Evolutionary conservation across 306 rosid species (phyloP).

Genomic region (Cucurbita argyrosperma): DNA sequence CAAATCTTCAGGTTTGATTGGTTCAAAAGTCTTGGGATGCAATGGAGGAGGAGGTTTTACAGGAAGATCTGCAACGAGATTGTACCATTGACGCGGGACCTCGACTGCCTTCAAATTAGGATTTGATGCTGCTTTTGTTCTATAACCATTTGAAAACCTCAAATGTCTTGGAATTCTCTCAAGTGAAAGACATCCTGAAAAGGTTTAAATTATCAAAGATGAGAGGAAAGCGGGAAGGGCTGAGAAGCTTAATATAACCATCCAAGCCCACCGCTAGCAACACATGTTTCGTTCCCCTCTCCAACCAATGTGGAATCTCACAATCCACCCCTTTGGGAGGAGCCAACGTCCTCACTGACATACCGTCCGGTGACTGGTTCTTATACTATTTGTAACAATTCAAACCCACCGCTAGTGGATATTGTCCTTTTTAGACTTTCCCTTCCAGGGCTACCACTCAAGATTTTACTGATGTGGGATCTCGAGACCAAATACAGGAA

Average conservation of each 20-base stretch:
- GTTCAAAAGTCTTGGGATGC: conserved; percentile 63
- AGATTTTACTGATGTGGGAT: no score
- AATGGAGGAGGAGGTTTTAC: conserved; percentile 79
- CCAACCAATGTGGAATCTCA: no score
- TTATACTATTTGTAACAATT: no score
- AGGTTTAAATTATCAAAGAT: neutral
- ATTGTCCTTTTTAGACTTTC: no score
- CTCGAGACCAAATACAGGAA: neutral
- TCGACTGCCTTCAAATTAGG: conserved; percentile 23
- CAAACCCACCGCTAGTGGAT: no score
- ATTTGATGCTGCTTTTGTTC: conserved; percentile 43
- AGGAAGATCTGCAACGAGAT: conserved; percentile 77
- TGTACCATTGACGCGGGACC: conserved; percentile 74
- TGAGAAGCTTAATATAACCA: no score
- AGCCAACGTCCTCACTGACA: no score
- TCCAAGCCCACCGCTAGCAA: no score
- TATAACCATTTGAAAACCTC: conserved; percentile 33
- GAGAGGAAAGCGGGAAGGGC: neutral
- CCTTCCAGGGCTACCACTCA: no score
- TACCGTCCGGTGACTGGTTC: no score
- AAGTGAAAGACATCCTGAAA: conserved; percentile 17
- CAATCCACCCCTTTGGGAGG: no score
- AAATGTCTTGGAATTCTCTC: conserved; percentile 26
- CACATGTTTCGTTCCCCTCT: no score
- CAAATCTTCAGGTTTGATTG: conserved; percentile 70